Percentiles rank a stretch among this genome's conserved stretches.
Evolutionary conservation across 331 rosid genomes (phyloP).

Genomic region (Malus hybrid): DNA sequence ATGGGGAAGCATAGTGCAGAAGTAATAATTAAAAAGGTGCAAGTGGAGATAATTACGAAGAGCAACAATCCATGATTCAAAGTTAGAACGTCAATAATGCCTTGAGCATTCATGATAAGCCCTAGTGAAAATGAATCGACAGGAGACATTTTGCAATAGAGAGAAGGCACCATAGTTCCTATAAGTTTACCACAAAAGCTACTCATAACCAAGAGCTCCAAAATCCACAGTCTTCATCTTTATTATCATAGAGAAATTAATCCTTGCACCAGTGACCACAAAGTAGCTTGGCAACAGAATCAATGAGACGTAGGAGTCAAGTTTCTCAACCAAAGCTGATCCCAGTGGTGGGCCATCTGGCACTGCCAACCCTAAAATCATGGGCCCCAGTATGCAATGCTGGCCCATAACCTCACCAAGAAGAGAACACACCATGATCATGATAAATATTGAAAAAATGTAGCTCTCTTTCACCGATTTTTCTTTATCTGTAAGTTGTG

Average conservation of each 20-base stretch:
- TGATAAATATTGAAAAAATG: conserved; percentile 17
- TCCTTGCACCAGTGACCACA: conserved; percentile 21
- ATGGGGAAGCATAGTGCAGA: not conserved
- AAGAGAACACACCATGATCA: conserved; percentile 30
- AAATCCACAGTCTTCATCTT: not conserved
- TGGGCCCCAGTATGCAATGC: conserved; percentile 38
- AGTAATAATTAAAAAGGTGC: not conserved
- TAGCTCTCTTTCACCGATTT: conserved; percentile 21
- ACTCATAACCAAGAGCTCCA: conserved; percentile 19
- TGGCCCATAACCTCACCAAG: conserved; percentile 38
- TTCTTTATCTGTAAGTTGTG: conserved; percentile 15
- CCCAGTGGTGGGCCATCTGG: conserved; percentile 73
- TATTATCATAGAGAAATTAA: conserved; percentile 9
- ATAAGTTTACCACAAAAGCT: conserved; percentile 31
- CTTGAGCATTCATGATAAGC: conserved; percentile 45
- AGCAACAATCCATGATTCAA: conserved; percentile 19
- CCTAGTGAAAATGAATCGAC: conserved; percentile 39
- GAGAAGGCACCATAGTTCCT: conserved; percentile 48
- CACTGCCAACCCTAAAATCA: conserved; percentile 44
- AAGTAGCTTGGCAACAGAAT: conserved; percentile 41
- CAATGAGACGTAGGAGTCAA: conserved; percentile 21
- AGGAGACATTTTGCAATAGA: conserved; percentile 33
- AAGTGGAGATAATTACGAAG: conserved; percentile 16
- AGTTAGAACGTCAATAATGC: conserved; percentile 35
- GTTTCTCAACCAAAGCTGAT: conserved; percentile 42